These are phyloP conservation scores for Nemania serpens DNA, from an alignment of 2,329 filamentous ascomycete species.

Conservation along the genomic window DNA sequence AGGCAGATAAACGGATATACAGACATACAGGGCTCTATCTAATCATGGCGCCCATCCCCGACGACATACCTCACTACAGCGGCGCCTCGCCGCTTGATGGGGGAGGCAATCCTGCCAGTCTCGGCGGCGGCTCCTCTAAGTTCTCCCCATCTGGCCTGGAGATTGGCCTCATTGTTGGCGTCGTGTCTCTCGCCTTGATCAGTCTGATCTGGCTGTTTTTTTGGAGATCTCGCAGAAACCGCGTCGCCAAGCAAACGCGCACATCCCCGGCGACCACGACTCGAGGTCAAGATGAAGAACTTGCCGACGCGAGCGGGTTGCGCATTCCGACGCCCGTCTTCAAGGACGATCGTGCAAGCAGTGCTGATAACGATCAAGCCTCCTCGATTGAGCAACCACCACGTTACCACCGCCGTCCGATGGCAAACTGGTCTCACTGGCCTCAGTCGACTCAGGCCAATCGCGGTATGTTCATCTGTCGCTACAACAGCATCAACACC, in stretches of 20 bases:
- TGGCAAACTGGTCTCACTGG: conserved; percentile 29
- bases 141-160: conserved; percentile 32
- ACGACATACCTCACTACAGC: conserved; percentile 31
- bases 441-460: conserved; percentile 13
- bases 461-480: conserved; percentile 22
- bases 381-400: conserved; percentile 28
- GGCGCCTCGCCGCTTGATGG: conserved; percentile 37
- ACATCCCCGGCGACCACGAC: background rate
- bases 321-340: conserved; percentile 26
- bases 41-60: conserved; percentile 25
- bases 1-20: background rate
- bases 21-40: background rate
- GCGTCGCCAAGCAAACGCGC: conserved; percentile 21
- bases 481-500: too few species aligned
- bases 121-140: conserved; percentile 24
- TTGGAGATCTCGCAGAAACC: conserved; percentile 37
- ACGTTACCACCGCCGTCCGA: conserved; percentile 11
- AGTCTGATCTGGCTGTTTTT: conserved; percentile 36
- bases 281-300: conserved; percentile 17
- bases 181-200: conserved; percentile 32
- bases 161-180: conserved; percentile 39
- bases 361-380: conserved; percentile 28
- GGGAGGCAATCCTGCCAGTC: conserved; percentile 28
- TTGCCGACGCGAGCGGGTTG: conserved; percentile 17
- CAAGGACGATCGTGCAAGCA: conserved; percentile 30